phyloP scores from a whole-genome alignment of 345 rosid genomes.

The Citrus sp. region DNA sequence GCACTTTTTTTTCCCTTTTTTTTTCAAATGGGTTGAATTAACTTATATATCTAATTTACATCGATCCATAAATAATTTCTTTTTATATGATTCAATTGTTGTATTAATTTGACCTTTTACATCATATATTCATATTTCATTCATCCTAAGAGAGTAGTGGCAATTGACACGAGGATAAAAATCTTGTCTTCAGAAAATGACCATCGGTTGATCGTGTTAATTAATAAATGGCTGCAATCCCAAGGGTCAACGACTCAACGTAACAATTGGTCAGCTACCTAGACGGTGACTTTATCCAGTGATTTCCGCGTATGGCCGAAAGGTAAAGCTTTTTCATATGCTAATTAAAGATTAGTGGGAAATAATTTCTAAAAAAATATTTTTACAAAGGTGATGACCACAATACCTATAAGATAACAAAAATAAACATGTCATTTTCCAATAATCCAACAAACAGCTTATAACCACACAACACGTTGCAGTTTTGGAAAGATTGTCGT shows the following conservation, averaged over 20 bases:
- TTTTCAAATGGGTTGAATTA: too few relatives aligned
- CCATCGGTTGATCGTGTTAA: neutral
- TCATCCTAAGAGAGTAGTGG: too few relatives aligned
- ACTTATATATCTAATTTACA: too few relatives aligned
- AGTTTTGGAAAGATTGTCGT: neutral
- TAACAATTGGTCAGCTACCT: too few relatives aligned
- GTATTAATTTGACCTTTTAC: too few relatives aligned
- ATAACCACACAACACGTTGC: neutral
- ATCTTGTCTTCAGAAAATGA: too few relatives aligned
- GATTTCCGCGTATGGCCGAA: neutral
- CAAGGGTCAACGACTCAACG: neutral
- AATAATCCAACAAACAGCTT: neutral
- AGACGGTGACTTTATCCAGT: neutral
- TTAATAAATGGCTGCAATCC: neutral
- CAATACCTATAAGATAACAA: neutral
- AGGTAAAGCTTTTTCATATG: neutral
- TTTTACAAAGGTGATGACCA: neutral
- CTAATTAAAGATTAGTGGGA: neutral
- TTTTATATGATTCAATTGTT: too few relatives aligned
- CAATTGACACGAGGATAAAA: too few relatives aligned
- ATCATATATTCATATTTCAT: too few relatives aligned
- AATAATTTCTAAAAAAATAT: neutral
- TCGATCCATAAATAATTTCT: too few relatives aligned
- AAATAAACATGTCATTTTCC: neutral
- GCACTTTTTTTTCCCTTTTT: too few relatives aligned